Base-by-base conservation (phyloP, 2,329 filamentous ascomycete species). In the Biscogniauxia mediterranea region DNA sequence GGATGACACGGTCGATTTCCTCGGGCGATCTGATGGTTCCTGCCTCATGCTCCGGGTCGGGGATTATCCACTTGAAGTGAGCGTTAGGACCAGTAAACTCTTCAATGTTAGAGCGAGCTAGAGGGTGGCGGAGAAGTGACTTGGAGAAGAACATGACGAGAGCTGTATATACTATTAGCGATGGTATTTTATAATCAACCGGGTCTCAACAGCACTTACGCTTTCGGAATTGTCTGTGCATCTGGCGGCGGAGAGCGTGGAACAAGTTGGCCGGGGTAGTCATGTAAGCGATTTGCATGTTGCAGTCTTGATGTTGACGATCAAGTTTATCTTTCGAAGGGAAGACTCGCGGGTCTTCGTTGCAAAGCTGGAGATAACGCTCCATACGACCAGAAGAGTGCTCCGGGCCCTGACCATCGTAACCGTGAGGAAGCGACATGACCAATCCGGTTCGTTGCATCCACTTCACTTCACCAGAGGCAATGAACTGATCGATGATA, bases 141-240 rank as follows among this genome's bases (percentile, higher is more conserved):
- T 99, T 99, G 72, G 92, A 97, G 86, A 99, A 99, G 89, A 99
- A 99, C 70, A 97, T 89, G 72, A 98, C 84, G 60, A 99, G 87
- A 70, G 95, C 92, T 94, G 7, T 32, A 71, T 21, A 56, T 49
- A 49, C 32, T 42, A 61, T 76, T 68, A 75, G 73, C 58, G 23
- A 52, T 58, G 19, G 38, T 17, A 23, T 38, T 56, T 52, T 25
- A 46, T 59, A 46, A 38, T 56, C 28, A 23, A 26, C 49, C 20
- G 1, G 49, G 38, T 11, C 9, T 4, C 21, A n/a, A 2, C 3
- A 50, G 2, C 5, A 68, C 91, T 87, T 84, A 95, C 92, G 95
- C 84, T 99, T 99, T 81, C 95, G 89, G 90, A 99, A 99, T 76
- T 99, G 94, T 73, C 95, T 88, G 85, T 98, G 93, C 89, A 99